phyloP scores from a whole-genome alignment of 1,284 basidiomycete species.

The Fistulina hepatica region DNA sequence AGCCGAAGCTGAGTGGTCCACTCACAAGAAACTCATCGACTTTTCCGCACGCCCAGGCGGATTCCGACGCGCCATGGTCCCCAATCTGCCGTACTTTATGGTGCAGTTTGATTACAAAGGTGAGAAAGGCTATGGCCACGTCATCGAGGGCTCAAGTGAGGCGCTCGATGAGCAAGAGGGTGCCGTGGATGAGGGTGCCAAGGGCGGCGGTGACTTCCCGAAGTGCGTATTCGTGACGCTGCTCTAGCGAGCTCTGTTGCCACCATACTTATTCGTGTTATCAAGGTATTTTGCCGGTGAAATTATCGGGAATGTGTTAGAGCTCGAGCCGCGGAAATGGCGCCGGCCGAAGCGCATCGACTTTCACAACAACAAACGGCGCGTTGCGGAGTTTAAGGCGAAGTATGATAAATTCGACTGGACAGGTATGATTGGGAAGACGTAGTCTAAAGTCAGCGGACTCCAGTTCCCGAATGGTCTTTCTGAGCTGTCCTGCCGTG shows the following conservation, averaged over 20 bases:
- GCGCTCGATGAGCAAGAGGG: constrained; percentile 55
- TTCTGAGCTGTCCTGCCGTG: no score
- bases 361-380: constrained; percentile 54
- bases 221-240: constrained; percentile 38
- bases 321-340: constrained; percentile 84
- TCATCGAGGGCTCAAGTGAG: constrained; percentile 82
- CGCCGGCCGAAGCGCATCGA: constrained; percentile 70
- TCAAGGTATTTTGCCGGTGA: constrained; percentile 87
- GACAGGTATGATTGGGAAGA: constrained; percentile 56
- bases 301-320: constrained; percentile 87
- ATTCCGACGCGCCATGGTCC: constrained; percentile 87
- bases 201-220: constrained; percentile 82
- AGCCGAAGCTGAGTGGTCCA: constrained; percentile 93
- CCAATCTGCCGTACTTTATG: constrained; percentile 97
- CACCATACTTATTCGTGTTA: constrained; percentile 5
- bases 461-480: no score
- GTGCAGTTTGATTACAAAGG: constrained; percentile 97
- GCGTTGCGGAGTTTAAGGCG: constrained; percentile 57
- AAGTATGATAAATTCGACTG: constrained; percentile 69
- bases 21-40: constrained; percentile 93
- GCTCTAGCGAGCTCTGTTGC: constrained; percentile 4
- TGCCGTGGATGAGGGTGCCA: constrained; percentile 73
- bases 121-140: constrained; percentile 94
- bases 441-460: constrained; percentile 13
- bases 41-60: constrained; percentile 83